Base-by-base conservation (phyloP, 495 filamentous ascomycete genomes). In the Aspergillus carlsbadensis region DNA sequence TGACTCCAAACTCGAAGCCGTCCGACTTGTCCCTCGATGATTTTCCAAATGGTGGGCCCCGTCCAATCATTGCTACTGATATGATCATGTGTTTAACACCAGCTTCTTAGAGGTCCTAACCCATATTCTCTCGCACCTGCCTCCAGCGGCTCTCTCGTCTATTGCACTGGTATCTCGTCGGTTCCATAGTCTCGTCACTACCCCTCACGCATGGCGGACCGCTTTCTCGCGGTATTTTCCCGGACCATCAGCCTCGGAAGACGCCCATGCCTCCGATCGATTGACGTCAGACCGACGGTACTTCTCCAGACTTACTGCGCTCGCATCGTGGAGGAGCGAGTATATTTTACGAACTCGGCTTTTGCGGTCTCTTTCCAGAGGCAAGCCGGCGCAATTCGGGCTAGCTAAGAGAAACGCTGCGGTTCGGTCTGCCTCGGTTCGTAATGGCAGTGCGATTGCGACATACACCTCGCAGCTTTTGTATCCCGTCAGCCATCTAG, bases 181-280 rank as follows among this genome's bases (percentile, higher is more conserved):
- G 47, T 93, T 96, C 68, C 88, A 94, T 67, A 72, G 76, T 35
- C 73, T 97, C 53, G 87, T 96, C 41, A 96, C 89, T 2, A 90
- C 88, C 2, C 91, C 90, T 2, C 90, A 96, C 70, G 90, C 91
- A 3, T 97, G 92, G 92, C 81, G 90, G 43, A 87, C 86, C 53
- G 92, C 92, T 1, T 97, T 97, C 63, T 82, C 88, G 41, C 88
- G 91, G 11, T 93, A 85, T 75, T 97, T 97, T 66, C 89, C 89
- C 0, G 92, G 87, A 0, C 82, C 84, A 5, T 82, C 87, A 54
- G 72, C 71, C 6, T 52, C 79, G 39, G 70, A 67, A 21, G 54
- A 68, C 49, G 62, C 54, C 31, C 50, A 73, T 63, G 21, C 72
- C 68, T 52, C 66, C 56, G 82, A 87, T 29, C 70, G 65, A 21